These are phyloP conservation scores for Heritiera fomes DNA, from an alignment of 345 rosid genomes.

Conservation along the genomic window DNA sequence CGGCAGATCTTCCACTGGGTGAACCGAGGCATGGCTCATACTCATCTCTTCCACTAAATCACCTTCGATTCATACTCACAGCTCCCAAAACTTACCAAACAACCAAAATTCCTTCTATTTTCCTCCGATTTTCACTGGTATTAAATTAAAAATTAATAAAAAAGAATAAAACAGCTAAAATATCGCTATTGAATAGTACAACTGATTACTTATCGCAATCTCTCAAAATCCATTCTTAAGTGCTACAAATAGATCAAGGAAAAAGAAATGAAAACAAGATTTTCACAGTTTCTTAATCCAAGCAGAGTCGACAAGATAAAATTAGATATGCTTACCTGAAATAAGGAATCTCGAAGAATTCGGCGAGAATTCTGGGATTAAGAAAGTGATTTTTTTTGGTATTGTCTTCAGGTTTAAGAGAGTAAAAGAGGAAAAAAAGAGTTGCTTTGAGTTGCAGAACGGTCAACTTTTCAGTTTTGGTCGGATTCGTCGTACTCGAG, in stretches of 20 bases:
- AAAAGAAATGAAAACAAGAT: neutral
- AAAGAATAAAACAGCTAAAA: neutral
- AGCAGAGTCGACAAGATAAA: neutral
- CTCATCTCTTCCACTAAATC: constrained; percentile 57
- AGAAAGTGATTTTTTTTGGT: neutral
- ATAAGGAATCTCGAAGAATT: neutral
- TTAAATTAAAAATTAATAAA: neutral
- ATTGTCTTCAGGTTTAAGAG: constrained; percentile 13
- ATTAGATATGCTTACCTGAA: neutral
- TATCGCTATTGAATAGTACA: neutral
- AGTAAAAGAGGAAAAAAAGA: neutral
- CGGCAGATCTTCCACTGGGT: constrained; percentile 71
- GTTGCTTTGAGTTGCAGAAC: constrained; percentile 2
- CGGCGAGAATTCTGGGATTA: constrained; percentile 8
- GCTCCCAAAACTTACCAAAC: constrained; percentile 5
- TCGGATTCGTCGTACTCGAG: constrained; percentile 6
- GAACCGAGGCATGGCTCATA: constrained; percentile 83
- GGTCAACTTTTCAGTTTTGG: constrained; percentile 3
- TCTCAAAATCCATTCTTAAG: neutral
- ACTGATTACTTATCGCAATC: neutral
- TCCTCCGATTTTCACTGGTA: neutral
- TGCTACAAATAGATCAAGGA: neutral
- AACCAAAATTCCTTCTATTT: neutral
- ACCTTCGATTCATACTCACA: constrained; percentile 45
- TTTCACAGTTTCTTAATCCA: neutral